Evolutionary conservation across 2,329 filamentous ascomycete genomes (phyloP).

Genomic region (Apiospora hydei): DNA sequence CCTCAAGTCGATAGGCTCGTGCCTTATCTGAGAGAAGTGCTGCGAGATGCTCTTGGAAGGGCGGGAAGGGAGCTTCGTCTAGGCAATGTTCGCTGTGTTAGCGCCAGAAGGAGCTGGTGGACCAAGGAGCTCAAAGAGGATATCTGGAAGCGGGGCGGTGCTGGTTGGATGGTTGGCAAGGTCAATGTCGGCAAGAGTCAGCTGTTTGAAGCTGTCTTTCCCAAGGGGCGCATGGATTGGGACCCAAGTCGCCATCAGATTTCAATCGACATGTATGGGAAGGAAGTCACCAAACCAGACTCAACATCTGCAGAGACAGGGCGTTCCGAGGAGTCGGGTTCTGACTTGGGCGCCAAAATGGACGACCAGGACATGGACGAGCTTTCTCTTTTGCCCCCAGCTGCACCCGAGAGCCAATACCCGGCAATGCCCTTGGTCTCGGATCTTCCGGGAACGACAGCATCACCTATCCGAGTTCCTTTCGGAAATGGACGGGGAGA

Average conservation of each 20-base stretch:
- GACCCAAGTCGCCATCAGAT: slow-evolving; percentile 47
- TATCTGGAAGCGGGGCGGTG: slow-evolving; percentile 83
- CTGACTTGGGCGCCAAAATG: slow-evolving; percentile 26
- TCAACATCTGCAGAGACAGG: neutral
- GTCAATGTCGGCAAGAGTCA: slow-evolving; percentile 97
- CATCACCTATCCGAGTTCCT: slow-evolving; percentile 90
- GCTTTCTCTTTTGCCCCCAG: slow-evolving; percentile 74
- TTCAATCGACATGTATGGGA: slow-evolving; percentile 41
- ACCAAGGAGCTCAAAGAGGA: slow-evolving; percentile 85
- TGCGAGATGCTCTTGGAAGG: slow-evolving; percentile 78
- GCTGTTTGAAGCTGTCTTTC: slow-evolving; percentile 86
- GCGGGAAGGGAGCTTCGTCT: slow-evolving; percentile 75
- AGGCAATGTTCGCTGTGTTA: slow-evolving; percentile 87
- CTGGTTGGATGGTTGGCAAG: slow-evolving; percentile 96
- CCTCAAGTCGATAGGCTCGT: slow-evolving; percentile 85
- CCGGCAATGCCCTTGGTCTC: slow-evolving; percentile 89
- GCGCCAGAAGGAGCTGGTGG: slow-evolving; percentile 89
- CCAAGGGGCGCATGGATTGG: slow-evolving; percentile 69
- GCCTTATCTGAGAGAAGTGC: slow-evolving; percentile 80
- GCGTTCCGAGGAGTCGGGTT: neutral
- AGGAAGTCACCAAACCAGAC: slow-evolving; percentile 15
- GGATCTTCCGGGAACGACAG: slow-evolving; percentile 88
- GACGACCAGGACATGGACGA: slow-evolving; percentile 45
- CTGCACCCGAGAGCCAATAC: slow-evolving; percentile 75
- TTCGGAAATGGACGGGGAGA: slow-evolving; percentile 89